Evolutionary conservation across 768 basidiomycete species (phyloP).

Genomic region (Agrocybe pediades): DNA sequence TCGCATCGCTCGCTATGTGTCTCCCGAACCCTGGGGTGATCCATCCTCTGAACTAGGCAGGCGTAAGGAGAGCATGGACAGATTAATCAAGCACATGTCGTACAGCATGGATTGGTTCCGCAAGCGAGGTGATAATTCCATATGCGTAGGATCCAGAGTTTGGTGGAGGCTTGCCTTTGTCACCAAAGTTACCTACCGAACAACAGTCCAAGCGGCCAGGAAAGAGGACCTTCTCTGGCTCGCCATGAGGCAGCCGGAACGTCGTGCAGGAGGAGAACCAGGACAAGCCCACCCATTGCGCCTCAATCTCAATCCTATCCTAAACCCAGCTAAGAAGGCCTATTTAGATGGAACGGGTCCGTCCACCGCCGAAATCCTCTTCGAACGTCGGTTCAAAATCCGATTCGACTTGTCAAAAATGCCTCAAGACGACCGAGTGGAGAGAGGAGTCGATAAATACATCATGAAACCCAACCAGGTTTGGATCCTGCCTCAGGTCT

Average conservation of each 20-base stretch:
- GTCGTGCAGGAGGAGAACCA: conserved; percentile 24
- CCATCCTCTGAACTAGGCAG: conserved; percentile 61
- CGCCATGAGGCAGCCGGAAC: conserved; percentile 57
- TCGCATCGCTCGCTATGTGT: conserved; percentile 68
- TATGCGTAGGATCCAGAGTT: conserved; percentile 59
- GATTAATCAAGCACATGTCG: conserved; percentile 55
- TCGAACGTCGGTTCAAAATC: conserved; percentile 68
- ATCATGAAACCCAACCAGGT: conserved; percentile 10
- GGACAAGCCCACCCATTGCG: conserved; percentile 26
- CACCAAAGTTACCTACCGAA: conserved; percentile 14
- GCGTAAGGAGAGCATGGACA: conserved; percentile 42
- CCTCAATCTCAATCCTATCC: conserved; percentile 42
- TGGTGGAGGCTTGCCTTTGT: conserved; percentile 60
- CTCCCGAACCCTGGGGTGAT: conserved; percentile 78
- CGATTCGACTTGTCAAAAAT: conserved; percentile 44
- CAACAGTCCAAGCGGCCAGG: conserved; percentile 1
- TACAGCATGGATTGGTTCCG: conserved; percentile 24
- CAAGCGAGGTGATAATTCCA: conserved; percentile 18
- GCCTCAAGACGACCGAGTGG: conserved; percentile 27
- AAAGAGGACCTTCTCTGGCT: conserved; percentile 52
- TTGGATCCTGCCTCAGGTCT: conserved; percentile 20
- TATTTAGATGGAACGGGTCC: conserved; percentile 19
- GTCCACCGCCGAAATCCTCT: conserved; percentile 44
- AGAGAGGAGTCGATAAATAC: conserved; percentile 1
- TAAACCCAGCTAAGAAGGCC: conserved; percentile 17